Conservation (phyloP, 352 stramenopile species). For the Pythium coloratum region DNA sequence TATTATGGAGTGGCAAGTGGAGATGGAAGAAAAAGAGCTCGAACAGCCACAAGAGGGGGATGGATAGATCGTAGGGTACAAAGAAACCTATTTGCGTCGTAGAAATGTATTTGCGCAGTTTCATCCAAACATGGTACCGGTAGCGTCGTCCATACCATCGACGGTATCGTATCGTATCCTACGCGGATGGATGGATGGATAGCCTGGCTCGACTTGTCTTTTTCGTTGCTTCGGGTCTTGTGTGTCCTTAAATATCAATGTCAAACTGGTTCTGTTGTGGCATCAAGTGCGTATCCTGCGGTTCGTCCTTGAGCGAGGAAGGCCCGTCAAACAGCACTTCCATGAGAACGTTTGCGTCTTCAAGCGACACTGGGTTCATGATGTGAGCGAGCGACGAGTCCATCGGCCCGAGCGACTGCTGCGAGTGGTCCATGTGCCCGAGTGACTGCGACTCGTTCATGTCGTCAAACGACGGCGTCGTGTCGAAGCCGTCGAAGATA, state of each 20-base stretch:
- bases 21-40: not conserved
- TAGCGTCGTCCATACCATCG: not conserved
- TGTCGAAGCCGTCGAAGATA: slow-evolving; percentile 34
- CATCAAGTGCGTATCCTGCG: slow-evolving; percentile 6
- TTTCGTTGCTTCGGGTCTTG: not conserved
- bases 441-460: slow-evolving; percentile 30
- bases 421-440: not conserved
- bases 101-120: slow-evolving; percentile 2
- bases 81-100: slow-evolving; percentile 5
- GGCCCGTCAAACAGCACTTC: slow-evolving; percentile 55
- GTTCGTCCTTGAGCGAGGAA: slow-evolving; percentile 5
- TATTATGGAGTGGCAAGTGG: not conserved
- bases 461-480: slow-evolving; percentile 51
- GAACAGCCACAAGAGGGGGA: not conserved
- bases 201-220: slow-evolving; percentile 1
- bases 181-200: not conserved
- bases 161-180: not conserved
- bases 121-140: not conserved
- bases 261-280: slow-evolving; percentile 10
- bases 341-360: slow-evolving; percentile 65
- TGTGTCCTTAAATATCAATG: slow-evolving; percentile 27
- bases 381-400: not conserved
- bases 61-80: not conserved
- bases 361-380: slow-evolving; percentile 47
- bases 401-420: not conserved